A percentile compares a stretch with the other conserved stretches of the same genome.
These are phyloP conservation scores for Conticribra guillardii DNA, from an alignment of 108 stramenopile species.

Conservation along the genomic window DNA sequence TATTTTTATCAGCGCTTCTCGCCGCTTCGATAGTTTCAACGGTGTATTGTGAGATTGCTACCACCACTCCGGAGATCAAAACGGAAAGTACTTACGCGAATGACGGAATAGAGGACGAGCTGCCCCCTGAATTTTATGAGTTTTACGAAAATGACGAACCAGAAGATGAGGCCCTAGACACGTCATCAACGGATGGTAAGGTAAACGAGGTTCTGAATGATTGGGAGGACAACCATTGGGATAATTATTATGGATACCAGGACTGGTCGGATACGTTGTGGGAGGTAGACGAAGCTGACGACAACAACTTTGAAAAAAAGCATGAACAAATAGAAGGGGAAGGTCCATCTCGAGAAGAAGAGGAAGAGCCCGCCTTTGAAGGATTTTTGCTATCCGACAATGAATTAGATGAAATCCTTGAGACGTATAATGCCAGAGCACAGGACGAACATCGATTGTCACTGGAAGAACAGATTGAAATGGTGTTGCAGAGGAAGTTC, in stretches of 20 bases:
- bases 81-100: no score
- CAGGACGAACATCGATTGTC: neutral
- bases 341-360: neutral
- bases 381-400: neutral
- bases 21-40: no score
- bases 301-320: no score
- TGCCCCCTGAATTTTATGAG: neutral
- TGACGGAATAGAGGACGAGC: no score
- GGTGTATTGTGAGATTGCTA: no score
- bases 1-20: no score
- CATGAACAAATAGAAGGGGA: no score
- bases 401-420: neutral
- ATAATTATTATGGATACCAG: neutral
- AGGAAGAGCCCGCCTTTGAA: neutral
- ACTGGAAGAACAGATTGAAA: neutral
- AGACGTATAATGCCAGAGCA: neutral
- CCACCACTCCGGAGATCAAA: no score
- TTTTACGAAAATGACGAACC: neutral
- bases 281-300: no score
- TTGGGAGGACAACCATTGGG: neutral
- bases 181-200: neutral
- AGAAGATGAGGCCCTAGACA: neutral
- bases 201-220: neutral
- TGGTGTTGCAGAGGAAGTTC: neutral
- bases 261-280: neutral